These are phyloP conservation scores for Urochloa ruziziensis DNA, from an alignment of 176 grass and related monocot genomes.

Conservation along the genomic window DNA sequence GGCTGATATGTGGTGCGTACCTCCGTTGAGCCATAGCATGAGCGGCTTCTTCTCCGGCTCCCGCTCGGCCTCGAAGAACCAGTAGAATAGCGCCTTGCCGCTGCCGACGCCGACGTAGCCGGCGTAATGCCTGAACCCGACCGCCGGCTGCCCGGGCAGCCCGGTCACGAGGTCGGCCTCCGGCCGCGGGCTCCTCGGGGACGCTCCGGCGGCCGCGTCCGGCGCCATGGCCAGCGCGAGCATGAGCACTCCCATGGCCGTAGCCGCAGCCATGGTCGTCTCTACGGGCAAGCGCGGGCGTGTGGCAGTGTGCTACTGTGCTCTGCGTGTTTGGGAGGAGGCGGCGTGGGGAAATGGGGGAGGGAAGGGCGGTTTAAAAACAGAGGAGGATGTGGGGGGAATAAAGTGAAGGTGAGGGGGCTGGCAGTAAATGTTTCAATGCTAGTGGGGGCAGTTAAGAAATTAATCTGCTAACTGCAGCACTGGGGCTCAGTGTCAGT, in stretches of 20 bases:
- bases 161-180: constrained; percentile 58
- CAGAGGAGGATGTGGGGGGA: background rate
- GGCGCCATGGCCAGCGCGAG: constrained; percentile 27
- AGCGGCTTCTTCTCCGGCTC: constrained; percentile 76
- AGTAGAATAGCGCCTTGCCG: constrained; percentile 87
- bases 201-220: background rate
- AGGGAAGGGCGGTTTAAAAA: constrained; percentile 31
- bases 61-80: constrained; percentile 90
- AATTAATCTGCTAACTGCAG: background rate
- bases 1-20: constrained; percentile 29
- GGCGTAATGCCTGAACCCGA: constrained; percentile 75
- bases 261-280: background rate
- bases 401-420: constrained; percentile 22
- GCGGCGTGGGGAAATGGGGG: background rate
- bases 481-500: background rate
- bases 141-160: constrained; percentile 69
- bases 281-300: background rate
- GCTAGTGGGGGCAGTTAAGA: background rate
- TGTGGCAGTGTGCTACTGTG: background rate
- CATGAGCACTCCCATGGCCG: background rate
- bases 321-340: background rate
- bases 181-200: constrained; percentile 23
- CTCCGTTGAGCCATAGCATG: constrained; percentile 97
- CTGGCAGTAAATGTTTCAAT: constrained; percentile 14
- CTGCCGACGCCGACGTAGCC: constrained; percentile 62